These are phyloP conservation scores for Fusarium subglutinans DNA, from an alignment of 2,329 filamentous ascomycete genomes.

Conservation along the genomic window DNA sequence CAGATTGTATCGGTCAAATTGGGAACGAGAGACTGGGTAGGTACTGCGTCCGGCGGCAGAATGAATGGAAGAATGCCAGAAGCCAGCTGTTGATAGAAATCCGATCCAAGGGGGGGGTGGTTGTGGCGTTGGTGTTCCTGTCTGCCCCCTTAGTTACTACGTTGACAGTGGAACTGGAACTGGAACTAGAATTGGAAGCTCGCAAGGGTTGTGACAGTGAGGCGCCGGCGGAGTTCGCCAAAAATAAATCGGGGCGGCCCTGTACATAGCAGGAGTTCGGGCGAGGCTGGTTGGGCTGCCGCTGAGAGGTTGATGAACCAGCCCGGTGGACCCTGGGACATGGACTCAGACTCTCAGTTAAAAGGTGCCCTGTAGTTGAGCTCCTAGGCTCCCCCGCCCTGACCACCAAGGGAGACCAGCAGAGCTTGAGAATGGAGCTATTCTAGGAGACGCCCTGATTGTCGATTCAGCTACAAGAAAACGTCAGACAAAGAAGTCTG, in stretches of 20 bases:
- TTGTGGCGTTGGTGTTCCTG: slow-evolving; percentile 40
- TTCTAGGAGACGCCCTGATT: slow-evolving; percentile 30
- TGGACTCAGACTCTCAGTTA: neutral
- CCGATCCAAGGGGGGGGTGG: slow-evolving; percentile 29
- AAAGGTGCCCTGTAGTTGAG: slow-evolving; percentile 1
- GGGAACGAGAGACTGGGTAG: slow-evolving; percentile 22
- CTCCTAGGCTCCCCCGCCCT: neutral
- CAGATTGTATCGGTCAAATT: slow-evolving; percentile 24
- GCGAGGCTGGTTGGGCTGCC: slow-evolving; percentile 11
- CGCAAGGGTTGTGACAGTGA: slow-evolving; percentile 34
- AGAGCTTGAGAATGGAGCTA: slow-evolving; percentile 18
- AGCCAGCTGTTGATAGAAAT: slow-evolving; percentile 38
- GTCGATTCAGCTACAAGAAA: slow-evolving; percentile 6
- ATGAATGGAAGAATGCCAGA: slow-evolving; percentile 40
- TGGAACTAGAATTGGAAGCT: slow-evolving; percentile 33
- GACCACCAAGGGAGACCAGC: slow-evolving; percentile 3
- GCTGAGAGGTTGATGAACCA: slow-evolving; percentile 1
- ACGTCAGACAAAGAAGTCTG: slow-evolving; percentile 26
- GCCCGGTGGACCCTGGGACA: neutral
- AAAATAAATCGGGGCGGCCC: slow-evolving; percentile 33
- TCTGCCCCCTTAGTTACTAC: slow-evolving; percentile 39
- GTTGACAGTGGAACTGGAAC: slow-evolving; percentile 26
- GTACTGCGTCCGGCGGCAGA: slow-evolving; percentile 32
- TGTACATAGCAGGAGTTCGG: slow-evolving; percentile 4
- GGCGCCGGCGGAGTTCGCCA: slow-evolving; percentile 25